phyloP scores from a whole-genome alignment of 2,329 filamentous ascomycete genomes.

The Paecilomyces variotii region DNA sequence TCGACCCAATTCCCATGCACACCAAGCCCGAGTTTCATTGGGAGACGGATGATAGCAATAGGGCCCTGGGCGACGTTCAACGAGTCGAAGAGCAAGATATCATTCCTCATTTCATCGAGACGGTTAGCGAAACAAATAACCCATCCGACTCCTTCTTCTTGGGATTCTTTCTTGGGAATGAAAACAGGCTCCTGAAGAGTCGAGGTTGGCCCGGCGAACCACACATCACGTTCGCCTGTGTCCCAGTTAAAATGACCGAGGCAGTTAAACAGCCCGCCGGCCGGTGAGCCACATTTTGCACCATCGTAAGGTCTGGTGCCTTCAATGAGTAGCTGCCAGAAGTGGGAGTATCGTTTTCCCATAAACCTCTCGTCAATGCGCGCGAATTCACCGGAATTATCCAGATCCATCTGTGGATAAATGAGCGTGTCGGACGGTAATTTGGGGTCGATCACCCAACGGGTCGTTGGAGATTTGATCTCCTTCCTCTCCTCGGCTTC shows the following conservation, averaged over 20 bases:
- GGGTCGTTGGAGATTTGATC: slow-evolving; percentile 14
- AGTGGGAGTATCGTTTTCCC: slow-evolving; percentile 39
- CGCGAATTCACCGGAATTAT: slow-evolving; percentile 21
- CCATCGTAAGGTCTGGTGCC: slow-evolving; percentile 19
- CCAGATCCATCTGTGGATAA: slow-evolving; percentile 27
- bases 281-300: slow-evolving; percentile 16
- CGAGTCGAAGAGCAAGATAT: slow-evolving; percentile 28
- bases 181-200: slow-evolving; percentile 25
- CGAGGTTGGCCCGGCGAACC: slow-evolving; percentile 18
- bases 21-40: slow-evolving; percentile 24
- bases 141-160: slow-evolving; percentile 24
- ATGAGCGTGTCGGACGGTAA: slow-evolving; percentile 28
- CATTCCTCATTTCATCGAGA: slow-evolving; percentile 32
- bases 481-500: slow-evolving; percentile 12
- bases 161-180: slow-evolving; percentile 14
- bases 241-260: slow-evolving; percentile 14
- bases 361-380: slow-evolving; percentile 25
- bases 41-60: slow-evolving; percentile 23
- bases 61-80: slow-evolving; percentile 18
- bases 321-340: slow-evolving; percentile 36
- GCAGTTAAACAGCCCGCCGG: slow-evolving; percentile 13
- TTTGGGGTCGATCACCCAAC: slow-evolving; percentile 23
- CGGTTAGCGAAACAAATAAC: slow-evolving; percentile 23
- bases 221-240: slow-evolving; percentile 14
- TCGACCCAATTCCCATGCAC: slow-evolving; percentile 26